Conservation (phyloP, 345 rosid species). For the Eucalyptus sp. region DNA sequence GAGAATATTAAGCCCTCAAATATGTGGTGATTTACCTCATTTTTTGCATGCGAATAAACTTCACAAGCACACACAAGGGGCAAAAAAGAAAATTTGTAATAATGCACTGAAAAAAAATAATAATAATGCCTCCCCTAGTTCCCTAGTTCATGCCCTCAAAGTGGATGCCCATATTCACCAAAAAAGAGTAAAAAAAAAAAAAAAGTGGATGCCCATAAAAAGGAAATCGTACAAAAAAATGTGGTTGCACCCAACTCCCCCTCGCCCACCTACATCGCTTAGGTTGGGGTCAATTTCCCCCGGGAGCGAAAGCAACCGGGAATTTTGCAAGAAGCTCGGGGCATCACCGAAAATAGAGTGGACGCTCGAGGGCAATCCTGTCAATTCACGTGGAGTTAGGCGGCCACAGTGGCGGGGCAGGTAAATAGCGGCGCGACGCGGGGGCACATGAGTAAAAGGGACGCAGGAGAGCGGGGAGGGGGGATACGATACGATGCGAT, state of each 20-base stretch:
- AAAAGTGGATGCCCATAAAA: neutral
- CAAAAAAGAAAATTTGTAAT: neutral
- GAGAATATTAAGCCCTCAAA: neutral
- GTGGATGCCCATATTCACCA: neutral
- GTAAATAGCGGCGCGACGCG: neutral
- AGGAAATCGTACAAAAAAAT: neutral
- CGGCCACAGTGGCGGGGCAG: constrained; percentile 6
- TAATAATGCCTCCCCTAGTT: neutral
- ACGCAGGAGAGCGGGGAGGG: neutral
- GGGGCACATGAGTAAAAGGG: neutral
- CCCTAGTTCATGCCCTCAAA: neutral
- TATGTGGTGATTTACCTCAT: neutral
- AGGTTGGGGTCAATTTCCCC: neutral
- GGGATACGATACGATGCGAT: neutral
- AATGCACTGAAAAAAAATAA: neutral
- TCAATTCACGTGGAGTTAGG: neutral
- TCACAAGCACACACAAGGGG: neutral
- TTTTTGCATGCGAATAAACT: neutral
- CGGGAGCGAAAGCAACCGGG: neutral
- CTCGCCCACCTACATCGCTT: neutral
- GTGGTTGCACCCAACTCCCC: neutral
- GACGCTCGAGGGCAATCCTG: neutral
- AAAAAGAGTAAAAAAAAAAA: no score
- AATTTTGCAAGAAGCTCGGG: neutral
- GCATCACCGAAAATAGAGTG: neutral